These are phyloP conservation scores for Wakefieldia striispora DNA, from an alignment of 768 basidiomycete species.

Conservation along the genomic window DNA sequence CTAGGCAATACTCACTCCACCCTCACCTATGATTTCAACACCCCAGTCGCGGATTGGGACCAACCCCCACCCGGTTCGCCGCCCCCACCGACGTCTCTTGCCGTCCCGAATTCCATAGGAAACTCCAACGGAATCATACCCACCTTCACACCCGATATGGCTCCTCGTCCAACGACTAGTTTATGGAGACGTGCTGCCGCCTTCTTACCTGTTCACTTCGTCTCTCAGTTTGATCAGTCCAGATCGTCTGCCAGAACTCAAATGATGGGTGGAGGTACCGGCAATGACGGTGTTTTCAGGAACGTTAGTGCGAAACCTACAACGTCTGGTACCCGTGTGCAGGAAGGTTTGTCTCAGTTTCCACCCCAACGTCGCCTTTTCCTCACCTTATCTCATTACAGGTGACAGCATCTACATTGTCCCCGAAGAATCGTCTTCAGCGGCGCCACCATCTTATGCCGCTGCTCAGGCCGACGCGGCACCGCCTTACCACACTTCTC, in stretches of 20 bases:
- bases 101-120: constrained; percentile 68
- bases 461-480: constrained; percentile 93
- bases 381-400: constrained; percentile 25
- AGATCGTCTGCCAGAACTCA: constrained; percentile 33
- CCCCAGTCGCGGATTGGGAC: constrained; percentile 62
- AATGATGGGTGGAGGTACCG: constrained; percentile 59
- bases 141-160: constrained; percentile 35
- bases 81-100: constrained; percentile 57
- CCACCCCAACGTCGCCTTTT: neutral
- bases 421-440: constrained; percentile 80
- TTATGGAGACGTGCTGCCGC: constrained; percentile 57
- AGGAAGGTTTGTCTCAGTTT: constrained; percentile 43
- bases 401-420: constrained; percentile 73
- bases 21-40: constrained; percentile 79
- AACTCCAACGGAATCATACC: constrained; percentile 76
- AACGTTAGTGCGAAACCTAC: constrained; percentile 89
- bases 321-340: constrained; percentile 52
- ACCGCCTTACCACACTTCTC: constrained; percentile 97
- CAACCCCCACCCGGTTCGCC: constrained; percentile 84
- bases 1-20: constrained; percentile 23
- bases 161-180: constrained; percentile 29
- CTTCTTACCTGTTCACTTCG: constrained; percentile 54
- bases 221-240: constrained; percentile 43
- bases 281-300: constrained; percentile 91
- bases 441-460: constrained; percentile 90